These are phyloP conservation scores for Beauveria sp. DNA, from an alignment of 2,329 filamentous ascomycete species.

Conservation along the genomic window DNA sequence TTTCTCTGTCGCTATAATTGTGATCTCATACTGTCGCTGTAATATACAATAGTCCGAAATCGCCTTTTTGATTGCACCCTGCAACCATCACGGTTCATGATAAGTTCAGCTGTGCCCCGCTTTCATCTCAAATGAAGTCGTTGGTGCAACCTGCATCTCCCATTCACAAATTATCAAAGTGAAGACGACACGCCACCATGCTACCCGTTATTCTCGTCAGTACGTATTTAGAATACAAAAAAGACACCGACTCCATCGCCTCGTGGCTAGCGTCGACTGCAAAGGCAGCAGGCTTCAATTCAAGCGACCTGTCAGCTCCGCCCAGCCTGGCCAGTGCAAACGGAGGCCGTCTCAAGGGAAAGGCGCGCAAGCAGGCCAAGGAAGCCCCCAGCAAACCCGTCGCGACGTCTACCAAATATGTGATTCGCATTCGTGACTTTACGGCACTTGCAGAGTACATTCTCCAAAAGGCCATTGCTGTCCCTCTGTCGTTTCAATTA, in stretches of 20 bases:
- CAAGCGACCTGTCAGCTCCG: background rate
- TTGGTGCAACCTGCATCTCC: background rate
- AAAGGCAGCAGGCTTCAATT: conserved; percentile 13
- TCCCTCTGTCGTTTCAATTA: conserved; percentile 12
- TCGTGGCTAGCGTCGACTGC: conserved; percentile 16
- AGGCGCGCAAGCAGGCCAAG: background rate
- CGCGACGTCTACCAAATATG: background rate
- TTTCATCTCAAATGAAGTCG: background rate
- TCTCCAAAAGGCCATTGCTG: conserved; percentile 4
- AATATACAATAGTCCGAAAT: too few relatives aligned
- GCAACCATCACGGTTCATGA: too few relatives aligned
- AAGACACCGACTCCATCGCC: conserved; percentile 16
- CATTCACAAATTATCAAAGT: background rate
- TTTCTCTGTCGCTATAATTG: too few relatives aligned
- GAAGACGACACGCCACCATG: background rate
- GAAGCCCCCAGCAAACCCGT: background rate
- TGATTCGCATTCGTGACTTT: conserved; percentile 16
- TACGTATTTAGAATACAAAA: conserved; percentile 16
- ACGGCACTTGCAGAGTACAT: conserved; percentile 14
- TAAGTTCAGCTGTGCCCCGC: background rate
- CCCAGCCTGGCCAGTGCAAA: background rate
- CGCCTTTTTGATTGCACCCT: too few relatives aligned
- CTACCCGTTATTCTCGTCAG: conserved; percentile 12
- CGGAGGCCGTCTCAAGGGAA: background rate
- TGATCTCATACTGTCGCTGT: too few relatives aligned